Base-by-base conservation (phyloP, 805 yeast species). In the Priceomyces haplophilus region DNA sequence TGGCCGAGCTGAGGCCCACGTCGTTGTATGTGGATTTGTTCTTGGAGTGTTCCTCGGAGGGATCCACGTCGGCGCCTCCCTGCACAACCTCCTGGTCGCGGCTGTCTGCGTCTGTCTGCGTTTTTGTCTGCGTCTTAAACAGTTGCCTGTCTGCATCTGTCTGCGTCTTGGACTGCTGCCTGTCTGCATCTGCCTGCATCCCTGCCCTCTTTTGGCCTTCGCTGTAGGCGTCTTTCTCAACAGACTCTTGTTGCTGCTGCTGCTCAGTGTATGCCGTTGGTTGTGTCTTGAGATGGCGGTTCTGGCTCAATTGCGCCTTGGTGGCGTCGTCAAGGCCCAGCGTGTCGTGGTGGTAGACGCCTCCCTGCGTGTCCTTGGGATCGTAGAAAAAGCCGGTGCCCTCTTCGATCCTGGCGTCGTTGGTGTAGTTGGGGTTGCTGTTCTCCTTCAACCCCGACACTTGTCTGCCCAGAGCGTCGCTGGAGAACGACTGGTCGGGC, bases 301-400 rank as follows among this genome's bases (percentile, higher is more conserved):
- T 25, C 3, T 38, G 41, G 24, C 43, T 48, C 24, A 55, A 43
- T 24, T 51, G 41, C 7, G 59, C 62, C 23, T 47, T 48, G 5
- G 64, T 59, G 31, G 61, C 59, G 31, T 62, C 67, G n/a, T 53
- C 40, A 40, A 51, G 40, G 27, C 36, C 40, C 27, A 38, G 42
- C 19, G 35, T 33, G 33, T 47, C 31, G 20, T 45, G 45, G 20
- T 45, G 45, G 42, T 58, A 59, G 37, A 52, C 44, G 16, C 68
- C 66, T 19, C 67, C 67, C 46, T 65, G 69, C 25, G 70, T 64
- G 47, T 65, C 70, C 45, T 48, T 54, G 10, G 72, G 70, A 38
- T 64, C 62, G 44, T 53, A 66, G 44, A 56, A 66, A 38, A 50
- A 48, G 10, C 72, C 72, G 8, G 52, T 47, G 23, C 71, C 72